A percentile compares a stretch with the other conserved stretches of the same genome.
phyloP scores from a whole-genome alignment of 805 yeast species.

The Maudiozyma bulderi region DNA sequence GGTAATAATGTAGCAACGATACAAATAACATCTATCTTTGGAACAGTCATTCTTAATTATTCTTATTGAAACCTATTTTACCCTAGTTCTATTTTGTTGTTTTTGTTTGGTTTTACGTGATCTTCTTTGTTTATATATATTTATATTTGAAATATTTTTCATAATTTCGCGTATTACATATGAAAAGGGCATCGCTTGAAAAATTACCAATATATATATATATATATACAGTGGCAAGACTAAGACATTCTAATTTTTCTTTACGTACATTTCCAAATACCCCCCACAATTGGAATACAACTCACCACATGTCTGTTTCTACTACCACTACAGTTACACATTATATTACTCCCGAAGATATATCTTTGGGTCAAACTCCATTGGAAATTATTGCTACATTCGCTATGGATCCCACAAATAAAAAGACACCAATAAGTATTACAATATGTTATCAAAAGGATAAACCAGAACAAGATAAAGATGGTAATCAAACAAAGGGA shows the following conservation, averaged over 20 bases:
- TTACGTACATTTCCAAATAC: neutral
- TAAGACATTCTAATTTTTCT: no score
- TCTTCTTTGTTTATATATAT: no score
- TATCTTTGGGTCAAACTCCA: conserved; percentile 5
- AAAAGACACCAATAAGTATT: conserved; percentile 17
- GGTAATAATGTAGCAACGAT: conserved; percentile 85
- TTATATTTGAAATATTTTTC: no score
- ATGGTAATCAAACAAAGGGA: neutral
- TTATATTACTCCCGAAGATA: conserved; percentile 6
- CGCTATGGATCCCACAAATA: conserved; percentile 10
- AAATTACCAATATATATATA: no score
- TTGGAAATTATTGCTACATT: conserved; percentile 16
- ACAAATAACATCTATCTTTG: conserved; percentile 39
- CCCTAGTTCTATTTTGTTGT: neutral
- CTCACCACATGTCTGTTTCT: conserved; percentile 1
- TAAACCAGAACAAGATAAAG: neutral
- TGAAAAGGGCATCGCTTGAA: no score
- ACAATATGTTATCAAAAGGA: conserved; percentile 9
- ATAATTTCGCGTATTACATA: no score
- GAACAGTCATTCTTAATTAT: neutral
- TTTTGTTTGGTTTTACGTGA: no score
- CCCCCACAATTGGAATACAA: neutral
- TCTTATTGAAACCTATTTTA: neutral
- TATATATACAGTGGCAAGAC: no score
- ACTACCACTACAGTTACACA: conserved; percentile 10